A percentile compares a stretch with the other conserved stretches of the same genome.
Evolutionary conservation across 2,329 filamentous ascomycete species (phyloP).

Genomic region (Beauveria caledonica): DNA sequence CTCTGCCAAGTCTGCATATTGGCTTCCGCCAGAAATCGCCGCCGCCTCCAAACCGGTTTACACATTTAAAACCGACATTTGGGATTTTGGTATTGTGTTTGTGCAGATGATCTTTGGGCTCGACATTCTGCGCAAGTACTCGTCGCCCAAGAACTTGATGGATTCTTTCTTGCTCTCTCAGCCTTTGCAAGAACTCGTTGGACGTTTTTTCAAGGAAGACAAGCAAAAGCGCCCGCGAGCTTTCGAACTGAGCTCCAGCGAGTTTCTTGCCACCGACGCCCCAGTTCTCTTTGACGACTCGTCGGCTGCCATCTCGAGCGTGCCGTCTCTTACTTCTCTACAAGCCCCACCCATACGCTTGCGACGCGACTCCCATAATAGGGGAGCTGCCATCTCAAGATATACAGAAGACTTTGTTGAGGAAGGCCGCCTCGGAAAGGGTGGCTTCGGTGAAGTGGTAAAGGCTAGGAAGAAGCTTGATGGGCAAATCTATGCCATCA

Average conservation of each 20-base stretch:
- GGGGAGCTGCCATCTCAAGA: constrained; percentile 52
- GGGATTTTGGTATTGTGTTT: constrained; percentile 88
- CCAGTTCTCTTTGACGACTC: constrained; percentile 45
- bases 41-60: constrained; percentile 53
- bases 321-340: constrained; percentile 34
- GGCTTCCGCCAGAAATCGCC: constrained; percentile 72
- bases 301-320: constrained; percentile 30
- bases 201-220: constrained; percentile 77
- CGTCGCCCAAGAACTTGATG: constrained; percentile 67
- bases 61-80: constrained; percentile 79
- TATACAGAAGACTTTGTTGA: constrained; percentile 89
- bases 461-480: constrained; percentile 93
- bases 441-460: constrained; percentile 92
- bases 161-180: constrained; percentile 64
- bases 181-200: constrained; percentile 69
- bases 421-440: constrained; percentile 79
- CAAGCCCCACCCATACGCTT: constrained; percentile 38
- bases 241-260: constrained; percentile 60
- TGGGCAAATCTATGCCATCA: constrained; percentile 88
- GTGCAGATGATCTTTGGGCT: constrained; percentile 91
- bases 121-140: constrained; percentile 66
- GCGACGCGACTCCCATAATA: constrained; percentile 54
- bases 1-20: constrained; percentile 68
- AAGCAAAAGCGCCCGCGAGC: constrained; percentile 77
- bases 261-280: constrained; percentile 58